Evolutionary conservation across 2,329 filamentous ascomycete species (phyloP), one percentile per base, ranked within the genome.

Genomic region (Fusarium multiceps): DNA sequence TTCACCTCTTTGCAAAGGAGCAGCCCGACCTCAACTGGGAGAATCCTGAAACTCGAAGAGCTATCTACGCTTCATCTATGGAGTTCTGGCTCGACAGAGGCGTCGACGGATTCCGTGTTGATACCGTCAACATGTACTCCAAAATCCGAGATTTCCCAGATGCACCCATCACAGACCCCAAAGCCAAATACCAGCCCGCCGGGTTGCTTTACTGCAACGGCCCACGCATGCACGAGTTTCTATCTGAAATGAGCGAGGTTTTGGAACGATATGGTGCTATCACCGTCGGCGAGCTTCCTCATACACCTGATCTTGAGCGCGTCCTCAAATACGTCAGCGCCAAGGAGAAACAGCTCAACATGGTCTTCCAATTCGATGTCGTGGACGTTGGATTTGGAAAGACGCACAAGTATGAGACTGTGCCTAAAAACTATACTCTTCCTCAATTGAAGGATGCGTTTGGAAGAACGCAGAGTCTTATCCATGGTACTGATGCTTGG

Each of bases 1-100:
- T 94, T 0, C 89, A 92, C 66, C 84, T 96, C 13, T 97, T 93
- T 77, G 89, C 90, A 9, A 86, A 86, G 7, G 88, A 92, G 69
- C 93, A 95, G 77, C 93, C 93, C 0, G 93, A 96, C 72, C 84
- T 96, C n/a, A 96, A 96, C 80, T 96, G 92, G 92, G 91, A 94
- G 75, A 92, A 90, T 60, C 83, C 84, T 0, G 87, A 86, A 12
- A 87, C 91, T 0, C 86, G 92, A 18, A 81, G 87, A 47, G 92
- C 92, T 3, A 89, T 94, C 9, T 92, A 93, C 77, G 84, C 90
- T 34, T 86, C 87, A 18, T 85, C 91, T 7, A 92, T 94, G 87
- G 86, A 87, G 30, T 96, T 94, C 77, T 96, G 93, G 93, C 86
- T 96, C 1, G 82, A 92, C 50, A 87, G 88, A 32, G 92, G 92